phyloP scores from a whole-genome alignment of 75 land plant species.

The Gnetum montanum region DNA sequence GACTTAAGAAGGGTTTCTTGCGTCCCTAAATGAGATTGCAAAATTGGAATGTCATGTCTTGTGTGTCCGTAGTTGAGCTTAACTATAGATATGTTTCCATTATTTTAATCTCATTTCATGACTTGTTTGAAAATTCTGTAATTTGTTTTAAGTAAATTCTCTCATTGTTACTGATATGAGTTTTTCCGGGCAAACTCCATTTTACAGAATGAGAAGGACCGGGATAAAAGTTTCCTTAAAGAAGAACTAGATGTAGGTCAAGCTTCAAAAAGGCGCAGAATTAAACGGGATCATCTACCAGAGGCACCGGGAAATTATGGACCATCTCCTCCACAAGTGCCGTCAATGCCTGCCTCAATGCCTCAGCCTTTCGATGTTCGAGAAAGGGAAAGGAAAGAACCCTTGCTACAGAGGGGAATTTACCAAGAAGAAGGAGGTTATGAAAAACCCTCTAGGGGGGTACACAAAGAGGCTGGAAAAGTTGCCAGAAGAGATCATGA shows the following conservation, averaged over 20 bases:
- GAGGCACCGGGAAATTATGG: constrained; percentile 51
- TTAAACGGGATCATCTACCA: constrained; percentile 65
- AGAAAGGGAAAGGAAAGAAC: constrained; percentile 78
- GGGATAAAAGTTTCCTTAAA: constrained; percentile 47
- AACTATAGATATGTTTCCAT: too few relatives aligned
- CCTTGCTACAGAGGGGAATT: constrained; percentile 31
- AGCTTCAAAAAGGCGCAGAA: constrained; percentile 68
- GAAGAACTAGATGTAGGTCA: constrained; percentile 50
- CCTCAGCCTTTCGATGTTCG: constrained; percentile 64
- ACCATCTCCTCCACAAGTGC: constrained; percentile 33
- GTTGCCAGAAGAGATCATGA: constrained; percentile 70
- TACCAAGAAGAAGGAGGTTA: constrained; percentile 53
- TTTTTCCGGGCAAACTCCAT: too few relatives aligned
- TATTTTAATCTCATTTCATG: too few relatives aligned
- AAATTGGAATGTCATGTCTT: too few relatives aligned
- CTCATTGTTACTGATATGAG: too few relatives aligned
- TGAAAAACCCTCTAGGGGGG: constrained; percentile 28
- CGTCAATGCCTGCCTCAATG: constrained; percentile 17
- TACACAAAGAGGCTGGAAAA: constrained; percentile 67
- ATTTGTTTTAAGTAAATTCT: too few relatives aligned
- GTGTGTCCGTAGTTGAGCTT: too few relatives aligned
- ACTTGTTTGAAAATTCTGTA: too few relatives aligned
- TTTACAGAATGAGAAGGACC: constrained; percentile 31
- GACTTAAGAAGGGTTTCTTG: too few relatives aligned
- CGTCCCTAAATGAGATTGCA: too few relatives aligned